Conservation (phyloP, 2,329 filamentous ascomycete species). For the Ceratocystis cubensis region DNA sequence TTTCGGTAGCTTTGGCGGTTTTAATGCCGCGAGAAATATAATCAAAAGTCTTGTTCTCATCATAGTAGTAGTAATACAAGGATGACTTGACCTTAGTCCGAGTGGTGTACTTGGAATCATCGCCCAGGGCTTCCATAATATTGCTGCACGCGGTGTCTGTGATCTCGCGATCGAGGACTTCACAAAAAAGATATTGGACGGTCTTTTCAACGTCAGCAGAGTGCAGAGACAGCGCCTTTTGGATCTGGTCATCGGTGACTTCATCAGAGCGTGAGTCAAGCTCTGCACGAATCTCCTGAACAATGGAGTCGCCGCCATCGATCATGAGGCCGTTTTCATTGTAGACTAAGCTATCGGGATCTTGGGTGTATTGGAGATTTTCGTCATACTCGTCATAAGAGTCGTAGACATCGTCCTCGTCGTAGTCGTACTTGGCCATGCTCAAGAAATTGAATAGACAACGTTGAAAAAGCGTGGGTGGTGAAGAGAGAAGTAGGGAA, state of each 20-base stretch:
- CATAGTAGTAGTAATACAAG: constrained; percentile 82
- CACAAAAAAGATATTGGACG: constrained; percentile 13
- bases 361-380: constrained; percentile 1
- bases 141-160: constrained; percentile 1
- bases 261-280: constrained; percentile 17
- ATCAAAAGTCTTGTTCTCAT: constrained; percentile 62
- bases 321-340: constrained; percentile 12
- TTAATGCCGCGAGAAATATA: constrained; percentile 49
- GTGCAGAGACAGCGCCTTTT: constrained; percentile 4
- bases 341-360: background rate
- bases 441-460: background rate
- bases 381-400: constrained; percentile 34
- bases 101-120: constrained; percentile 37
- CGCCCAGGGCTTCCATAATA: constrained; percentile 34
- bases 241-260: constrained; percentile 17
- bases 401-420: constrained; percentile 31
- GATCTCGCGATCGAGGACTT: constrained; percentile 14
- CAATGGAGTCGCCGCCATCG: constrained; percentile 4
- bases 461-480: background rate
- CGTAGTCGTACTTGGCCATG: constrained; percentile 21
- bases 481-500: background rate
- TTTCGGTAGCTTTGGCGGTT: constrained; percentile 27
- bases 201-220: background rate
- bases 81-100: constrained; percentile 61
- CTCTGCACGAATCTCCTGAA: constrained; percentile 9